Percentiles rank a stretch among this genome's conserved stretches.
Evolutionary conservation across 257 asterid genomes (phyloP).

Genomic region (Nicotiana paniculata): DNA sequence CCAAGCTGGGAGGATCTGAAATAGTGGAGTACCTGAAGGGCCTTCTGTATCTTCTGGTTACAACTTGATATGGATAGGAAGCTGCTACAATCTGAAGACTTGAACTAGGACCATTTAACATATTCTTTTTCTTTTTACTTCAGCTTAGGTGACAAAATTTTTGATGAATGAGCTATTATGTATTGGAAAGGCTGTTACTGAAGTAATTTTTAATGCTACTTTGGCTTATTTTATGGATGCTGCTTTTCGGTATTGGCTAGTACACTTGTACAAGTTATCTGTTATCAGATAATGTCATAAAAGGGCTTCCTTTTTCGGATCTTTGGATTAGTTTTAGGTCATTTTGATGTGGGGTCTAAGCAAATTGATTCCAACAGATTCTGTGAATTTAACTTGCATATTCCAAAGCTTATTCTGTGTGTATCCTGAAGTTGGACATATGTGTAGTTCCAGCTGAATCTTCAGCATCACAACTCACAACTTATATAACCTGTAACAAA

Average conservation of each 20-base stretch:
- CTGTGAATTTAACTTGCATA: not conserved
- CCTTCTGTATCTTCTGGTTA: conserved; percentile 70
- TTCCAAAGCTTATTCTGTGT: not conserved
- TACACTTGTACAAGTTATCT: not conserved
- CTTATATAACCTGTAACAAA: not conserved
- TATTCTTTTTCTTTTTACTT: not conserved
- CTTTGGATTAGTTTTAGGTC: conserved; percentile 12
- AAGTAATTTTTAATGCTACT: not conserved
- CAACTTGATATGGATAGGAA: conserved; percentile 46
- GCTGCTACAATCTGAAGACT: not conserved
- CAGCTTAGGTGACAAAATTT: not conserved
- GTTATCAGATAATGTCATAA: not conserved
- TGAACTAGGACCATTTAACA: not conserved
- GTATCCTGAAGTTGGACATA: not conserved
- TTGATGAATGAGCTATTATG: not conserved
- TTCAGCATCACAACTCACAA: not conserved
- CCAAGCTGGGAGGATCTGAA: conserved; percentile 96
- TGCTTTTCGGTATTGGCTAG: not conserved
- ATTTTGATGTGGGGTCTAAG: not conserved
- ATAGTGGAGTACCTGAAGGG: conserved; percentile 90
- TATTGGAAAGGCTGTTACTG: not conserved
- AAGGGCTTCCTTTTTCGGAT: not conserved
- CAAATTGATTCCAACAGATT: not conserved
- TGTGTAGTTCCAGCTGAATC: not conserved
- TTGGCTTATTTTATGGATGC: not conserved